phyloP scores from a whole-genome alignment of 495 filamentous ascomycete genomes.

The Extremus antarcticus region DNA sequence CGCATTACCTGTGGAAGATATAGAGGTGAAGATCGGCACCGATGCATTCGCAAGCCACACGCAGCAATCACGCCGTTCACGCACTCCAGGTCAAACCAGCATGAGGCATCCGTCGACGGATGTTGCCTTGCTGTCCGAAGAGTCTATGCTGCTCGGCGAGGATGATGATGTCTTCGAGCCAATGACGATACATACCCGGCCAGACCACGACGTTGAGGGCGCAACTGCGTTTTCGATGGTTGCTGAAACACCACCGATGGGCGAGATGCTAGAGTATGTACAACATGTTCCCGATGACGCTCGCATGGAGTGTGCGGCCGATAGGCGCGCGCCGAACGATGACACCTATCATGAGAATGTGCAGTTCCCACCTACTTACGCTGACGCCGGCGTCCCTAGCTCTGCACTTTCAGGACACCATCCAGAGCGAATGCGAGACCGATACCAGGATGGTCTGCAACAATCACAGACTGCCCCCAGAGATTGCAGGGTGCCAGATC shows the following conservation, averaged over 20 bases:
- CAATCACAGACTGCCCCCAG: too few relatives aligned
- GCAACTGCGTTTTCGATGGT: neutral
- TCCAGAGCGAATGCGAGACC: too few relatives aligned
- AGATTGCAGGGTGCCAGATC: too few relatives aligned
- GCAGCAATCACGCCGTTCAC: slow-evolving; percentile 9
- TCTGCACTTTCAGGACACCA: too few relatives aligned
- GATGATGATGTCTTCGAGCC: slow-evolving; percentile 4
- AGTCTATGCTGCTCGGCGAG: slow-evolving; percentile 28
- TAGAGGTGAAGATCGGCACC: slow-evolving; percentile 26
- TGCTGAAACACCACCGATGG: neutral
- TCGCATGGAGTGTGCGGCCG: neutral
- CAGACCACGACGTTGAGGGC: neutral
- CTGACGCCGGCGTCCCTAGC: too few relatives aligned
- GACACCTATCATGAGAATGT: neutral
- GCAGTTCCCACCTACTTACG: too few relatives aligned
- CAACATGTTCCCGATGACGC: neutral
- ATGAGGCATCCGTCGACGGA: slow-evolving; percentile 3
- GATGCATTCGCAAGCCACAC: slow-evolving; percentile 25
- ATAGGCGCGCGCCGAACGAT: neutral
- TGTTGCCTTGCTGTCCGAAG: slow-evolving; percentile 17
- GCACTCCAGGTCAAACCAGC: slow-evolving; percentile 11
- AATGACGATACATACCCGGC: neutral
- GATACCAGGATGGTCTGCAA: too few relatives aligned
- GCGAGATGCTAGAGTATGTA: neutral
- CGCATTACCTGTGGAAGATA: slow-evolving; percentile 8